A percentile compares a stretch with the other conserved stretches of the same genome.
Conservation (phyloP, 208 protist species). For the Trypanosomatidae sp. region DNA sequence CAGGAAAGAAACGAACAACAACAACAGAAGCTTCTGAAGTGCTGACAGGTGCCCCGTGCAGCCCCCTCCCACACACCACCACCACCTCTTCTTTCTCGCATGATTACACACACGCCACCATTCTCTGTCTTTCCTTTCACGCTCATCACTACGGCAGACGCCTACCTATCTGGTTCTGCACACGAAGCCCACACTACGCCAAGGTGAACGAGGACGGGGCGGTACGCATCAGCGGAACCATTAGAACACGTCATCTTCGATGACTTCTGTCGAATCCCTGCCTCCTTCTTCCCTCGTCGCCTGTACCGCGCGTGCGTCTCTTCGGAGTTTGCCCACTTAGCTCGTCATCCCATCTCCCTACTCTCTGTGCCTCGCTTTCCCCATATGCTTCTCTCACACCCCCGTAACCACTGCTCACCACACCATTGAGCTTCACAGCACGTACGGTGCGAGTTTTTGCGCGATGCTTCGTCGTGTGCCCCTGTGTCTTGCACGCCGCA, state of each 20-base stretch:
- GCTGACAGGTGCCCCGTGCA: neutral
- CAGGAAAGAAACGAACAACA: neutral
- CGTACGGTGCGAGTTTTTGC: neutral
- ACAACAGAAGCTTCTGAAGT: neutral
- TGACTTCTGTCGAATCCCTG: neutral
- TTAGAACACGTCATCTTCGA: neutral
- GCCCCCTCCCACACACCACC: neutral
- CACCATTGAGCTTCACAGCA: neutral
- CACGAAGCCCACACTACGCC: neutral
- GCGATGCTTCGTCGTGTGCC: conserved; percentile 29
- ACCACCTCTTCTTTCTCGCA: neutral
- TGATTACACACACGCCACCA: neutral
- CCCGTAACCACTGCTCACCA: neutral
- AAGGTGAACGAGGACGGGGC: neutral
- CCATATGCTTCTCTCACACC: neutral
- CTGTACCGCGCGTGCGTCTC: neutral
- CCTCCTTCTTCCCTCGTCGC: neutral
- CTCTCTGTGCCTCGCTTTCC: neutral
- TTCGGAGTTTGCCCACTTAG: neutral
- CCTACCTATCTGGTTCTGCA: neutral
- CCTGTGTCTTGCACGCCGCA: conserved; percentile 37
- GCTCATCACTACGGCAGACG: neutral
- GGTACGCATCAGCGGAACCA: neutral
- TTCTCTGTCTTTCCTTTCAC: neutral
- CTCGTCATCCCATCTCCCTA: neutral